These are phyloP conservation scores for Beauveria brongniartii DNA, from an alignment of 2,329 filamentous ascomycete species.

Conservation along the genomic window DNA sequence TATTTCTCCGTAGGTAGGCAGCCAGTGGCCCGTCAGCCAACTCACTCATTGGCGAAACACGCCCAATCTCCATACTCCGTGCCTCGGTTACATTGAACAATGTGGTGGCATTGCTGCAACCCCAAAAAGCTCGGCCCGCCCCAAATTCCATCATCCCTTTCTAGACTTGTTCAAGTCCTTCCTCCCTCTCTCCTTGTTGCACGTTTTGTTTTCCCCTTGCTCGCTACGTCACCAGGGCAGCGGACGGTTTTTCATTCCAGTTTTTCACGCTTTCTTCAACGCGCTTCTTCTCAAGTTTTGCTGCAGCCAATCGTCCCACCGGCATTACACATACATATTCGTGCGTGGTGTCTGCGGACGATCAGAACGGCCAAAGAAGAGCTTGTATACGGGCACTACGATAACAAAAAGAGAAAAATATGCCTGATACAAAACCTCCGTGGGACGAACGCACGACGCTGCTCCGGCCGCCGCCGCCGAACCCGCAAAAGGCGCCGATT, in stretches of 20 bases:
- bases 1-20: too few relatives aligned
- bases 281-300: too few relatives aligned
- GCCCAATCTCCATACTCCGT: background rate
- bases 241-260: background rate
- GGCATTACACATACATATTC: too few relatives aligned
- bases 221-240: background rate
- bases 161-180: background rate
- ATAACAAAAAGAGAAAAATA: background rate
- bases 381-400: background rate
- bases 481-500: constrained; percentile 67
- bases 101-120: background rate
- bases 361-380: background rate
- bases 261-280: too few relatives aligned
- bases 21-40: background rate
- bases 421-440: constrained; percentile 6
- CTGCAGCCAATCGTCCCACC: too few relatives aligned
- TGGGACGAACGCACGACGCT: constrained; percentile 29
- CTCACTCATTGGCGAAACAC: background rate
- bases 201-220: background rate
- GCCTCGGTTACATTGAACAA: background rate
- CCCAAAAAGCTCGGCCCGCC: constrained; percentile 4
- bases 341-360: too few relatives aligned
- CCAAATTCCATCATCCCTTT: background rate
- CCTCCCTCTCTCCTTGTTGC: background rate
- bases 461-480: constrained; percentile 63